Percentiles rank a stretch among this genome's conserved stretches.
phyloP scores from a whole-genome alignment of 306 rosid genomes.

The Amphicarpaea edgeworthii region DNA sequence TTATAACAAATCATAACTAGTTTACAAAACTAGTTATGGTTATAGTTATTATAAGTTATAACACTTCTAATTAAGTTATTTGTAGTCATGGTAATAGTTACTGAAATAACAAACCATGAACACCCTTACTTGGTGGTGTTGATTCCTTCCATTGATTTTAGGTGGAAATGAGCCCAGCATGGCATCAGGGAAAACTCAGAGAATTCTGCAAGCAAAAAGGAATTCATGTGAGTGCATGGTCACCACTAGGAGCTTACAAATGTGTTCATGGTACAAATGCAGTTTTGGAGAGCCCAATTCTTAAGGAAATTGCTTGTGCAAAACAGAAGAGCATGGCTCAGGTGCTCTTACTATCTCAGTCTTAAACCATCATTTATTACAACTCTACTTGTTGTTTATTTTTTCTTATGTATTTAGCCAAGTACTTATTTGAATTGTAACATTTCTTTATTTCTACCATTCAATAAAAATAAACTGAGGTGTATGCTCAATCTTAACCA shows the following conservation, averaged over 20 bases:
- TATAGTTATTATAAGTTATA: too few relatives aligned
- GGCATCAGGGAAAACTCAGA: slow-evolving; percentile 52
- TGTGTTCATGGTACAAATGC: slow-evolving; percentile 31
- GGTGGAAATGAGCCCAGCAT: slow-evolving; percentile 53
- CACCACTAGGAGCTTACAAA: slow-evolving; percentile 53
- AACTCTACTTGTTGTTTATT: not conserved
- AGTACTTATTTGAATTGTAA: not conserved
- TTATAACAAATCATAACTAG: too few relatives aligned
- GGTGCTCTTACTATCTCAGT: slow-evolving; percentile 29
- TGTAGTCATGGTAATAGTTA: too few relatives aligned
- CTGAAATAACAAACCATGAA: too few relatives aligned
- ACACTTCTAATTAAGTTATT: too few relatives aligned
- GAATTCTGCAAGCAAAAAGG: slow-evolving; percentile 50
- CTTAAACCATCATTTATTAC: not conserved
- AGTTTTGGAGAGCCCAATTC: slow-evolving; percentile 51
- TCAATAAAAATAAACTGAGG: not conserved
- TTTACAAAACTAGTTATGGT: too few relatives aligned
- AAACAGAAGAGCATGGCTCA: slow-evolving; percentile 48
- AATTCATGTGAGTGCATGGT: slow-evolving; percentile 62
- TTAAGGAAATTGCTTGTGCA: slow-evolving; percentile 49
- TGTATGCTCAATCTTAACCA: not conserved
- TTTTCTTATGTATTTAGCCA: not conserved
- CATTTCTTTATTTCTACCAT: not conserved
- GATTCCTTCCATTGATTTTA: slow-evolving; percentile 35
- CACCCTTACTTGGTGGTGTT: not conserved